Evolutionary conservation across 2,329 filamentous ascomycete species (phyloP).

Genomic region (Dothistroma pini): DNA sequence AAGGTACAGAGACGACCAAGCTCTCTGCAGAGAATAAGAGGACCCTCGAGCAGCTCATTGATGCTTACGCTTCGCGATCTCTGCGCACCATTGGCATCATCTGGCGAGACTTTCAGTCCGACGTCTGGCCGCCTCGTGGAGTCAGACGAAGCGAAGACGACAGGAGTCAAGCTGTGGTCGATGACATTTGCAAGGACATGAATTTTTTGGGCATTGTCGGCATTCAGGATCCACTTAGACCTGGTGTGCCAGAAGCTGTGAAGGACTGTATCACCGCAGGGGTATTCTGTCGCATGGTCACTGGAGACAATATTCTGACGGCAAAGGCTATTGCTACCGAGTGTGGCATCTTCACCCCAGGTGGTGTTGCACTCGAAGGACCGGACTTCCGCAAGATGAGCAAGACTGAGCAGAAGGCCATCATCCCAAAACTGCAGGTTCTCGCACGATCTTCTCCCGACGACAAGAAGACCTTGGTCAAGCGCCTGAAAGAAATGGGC

Average conservation of each 20-base stretch:
- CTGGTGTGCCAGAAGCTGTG: conserved; percentile 65
- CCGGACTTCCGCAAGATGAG: conserved; percentile 44
- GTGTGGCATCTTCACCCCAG: conserved; percentile 59
- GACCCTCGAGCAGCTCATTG: conserved; percentile 64
- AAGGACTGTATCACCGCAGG: conserved; percentile 64
- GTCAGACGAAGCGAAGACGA: conserved; percentile 59
- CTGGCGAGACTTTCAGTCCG: conserved; percentile 73
- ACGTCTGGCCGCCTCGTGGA: conserved; percentile 66
- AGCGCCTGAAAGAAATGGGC: conserved; percentile 60
- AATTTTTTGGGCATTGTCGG: conserved; percentile 68
- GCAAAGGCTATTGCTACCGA: conserved; percentile 70
- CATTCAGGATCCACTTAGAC: conserved; percentile 70
- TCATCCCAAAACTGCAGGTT: conserved; percentile 63
- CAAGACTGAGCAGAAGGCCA: conserved; percentile 46
- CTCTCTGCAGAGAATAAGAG: conserved; percentile 57
- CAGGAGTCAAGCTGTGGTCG: conserved; percentile 59
- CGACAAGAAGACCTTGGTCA: conserved; percentile 64
- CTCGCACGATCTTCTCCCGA: conserved; percentile 67
- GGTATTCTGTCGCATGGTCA: conserved; percentile 71
- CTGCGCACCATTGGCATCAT: conserved; percentile 80
- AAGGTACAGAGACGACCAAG: conserved; percentile 50
- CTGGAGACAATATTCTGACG: conserved; percentile 68
- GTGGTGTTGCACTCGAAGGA: conserved; percentile 44
- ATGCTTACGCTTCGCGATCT: conserved; percentile 72
- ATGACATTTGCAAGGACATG: conserved; percentile 68